Base-by-base conservation (phyloP, 139 green algal genomes). In the Axilococcus clingmanii region DNA sequence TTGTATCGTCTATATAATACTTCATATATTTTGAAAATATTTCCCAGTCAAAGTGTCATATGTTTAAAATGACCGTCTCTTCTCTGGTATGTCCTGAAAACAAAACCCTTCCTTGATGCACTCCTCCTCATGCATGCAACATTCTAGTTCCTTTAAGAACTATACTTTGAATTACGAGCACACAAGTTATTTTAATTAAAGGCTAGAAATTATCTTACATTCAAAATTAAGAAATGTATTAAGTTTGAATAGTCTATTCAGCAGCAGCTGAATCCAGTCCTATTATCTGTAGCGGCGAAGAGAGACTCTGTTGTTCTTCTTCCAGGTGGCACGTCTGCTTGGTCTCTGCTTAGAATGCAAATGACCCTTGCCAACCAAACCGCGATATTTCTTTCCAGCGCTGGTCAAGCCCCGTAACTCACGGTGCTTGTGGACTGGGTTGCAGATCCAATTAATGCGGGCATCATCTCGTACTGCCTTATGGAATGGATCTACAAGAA, bases 371-470 rank as follows among this genome's bases (percentile, higher is more conserved):
- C 74, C 69, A 46, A 67, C 70, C 60, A 99, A 86, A 55, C 93
- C 93, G 37, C 93, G 83, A 75, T 89, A 85, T 65, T 87, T 83
- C 65, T 86, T 84, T 53, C 93, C 93, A 19, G 92, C 87, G 23
- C 75, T 82, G 25, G 93, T 99, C 52, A 98, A 74, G 54, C 93
- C 93, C 51, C 89, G 84, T 63, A 96, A 76, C 82, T 98, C 93
- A 50, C 93, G 81, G 78, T 96, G 93, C 85, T 99, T 99, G 81
- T 96, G 85, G 67, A 92, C 80, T 31, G 93, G 78, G 61, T 90
- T 90, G 74, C 65, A 82, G 58, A 99, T 92, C 93, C 93, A 99
- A 88, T 98, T 99, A 78, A 95, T 86, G 67, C 86, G 81, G n/a
- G 92, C 63, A 55, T 99, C 92, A 61, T 88, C 93, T 66, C 92